Evolutionary conservation across 768 basidiomycete species (phyloP).

Genomic region (Psilocybe cyanescens): DNA sequence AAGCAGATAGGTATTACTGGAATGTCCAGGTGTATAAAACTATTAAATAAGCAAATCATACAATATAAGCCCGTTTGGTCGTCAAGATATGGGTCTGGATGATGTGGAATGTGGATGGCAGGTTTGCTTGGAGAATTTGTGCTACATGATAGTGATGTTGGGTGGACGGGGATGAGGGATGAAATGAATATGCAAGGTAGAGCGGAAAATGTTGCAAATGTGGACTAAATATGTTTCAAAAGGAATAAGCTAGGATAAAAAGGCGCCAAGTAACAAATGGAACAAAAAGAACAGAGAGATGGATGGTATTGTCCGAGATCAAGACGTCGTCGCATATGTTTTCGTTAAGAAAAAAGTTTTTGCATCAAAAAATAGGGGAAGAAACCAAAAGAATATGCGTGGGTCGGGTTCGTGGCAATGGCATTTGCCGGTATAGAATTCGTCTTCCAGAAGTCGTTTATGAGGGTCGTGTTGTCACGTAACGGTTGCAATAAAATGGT

Average conservation of each 20-base stretch:
- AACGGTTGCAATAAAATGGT: slow-evolving; percentile 14
- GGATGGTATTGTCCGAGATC: slow-evolving; percentile 15
- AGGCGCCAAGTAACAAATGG: background rate
- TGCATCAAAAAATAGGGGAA: slow-evolving; percentile 12
- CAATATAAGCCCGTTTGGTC: slow-evolving; percentile 20
- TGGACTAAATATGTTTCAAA: slow-evolving; percentile 19
- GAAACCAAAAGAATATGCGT: slow-evolving; percentile 17
- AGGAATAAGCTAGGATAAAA: slow-evolving; percentile 2
- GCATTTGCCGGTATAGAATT: slow-evolving; percentile 26
- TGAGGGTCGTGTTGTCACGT: slow-evolving; percentile 21
- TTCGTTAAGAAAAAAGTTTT: slow-evolving; percentile 14
- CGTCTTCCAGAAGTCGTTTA: slow-evolving; percentile 27
- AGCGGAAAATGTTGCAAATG: slow-evolving; percentile 15
- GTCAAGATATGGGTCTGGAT: slow-evolving; percentile 19
- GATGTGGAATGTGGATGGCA: slow-evolving; percentile 6
- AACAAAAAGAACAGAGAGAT: slow-evolving; percentile 9
- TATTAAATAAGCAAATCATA: slow-evolving; percentile 28
- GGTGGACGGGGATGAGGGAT: background rate
- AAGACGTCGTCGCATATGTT: slow-evolving; percentile 13
- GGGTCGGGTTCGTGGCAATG: slow-evolving; percentile 21
- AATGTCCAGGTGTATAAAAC: slow-evolving; percentile 11
- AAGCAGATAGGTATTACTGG: slow-evolving; percentile 23
- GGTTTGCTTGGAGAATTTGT: slow-evolving; percentile 15
- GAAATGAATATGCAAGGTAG: slow-evolving; percentile 12
- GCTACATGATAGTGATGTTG: slow-evolving; percentile 17